Evolutionary conservation across 495 filamentous ascomycete species (phyloP), one percentile per base, ranked within the genome.

Genomic region (Xylaria bambusicola): DNA sequence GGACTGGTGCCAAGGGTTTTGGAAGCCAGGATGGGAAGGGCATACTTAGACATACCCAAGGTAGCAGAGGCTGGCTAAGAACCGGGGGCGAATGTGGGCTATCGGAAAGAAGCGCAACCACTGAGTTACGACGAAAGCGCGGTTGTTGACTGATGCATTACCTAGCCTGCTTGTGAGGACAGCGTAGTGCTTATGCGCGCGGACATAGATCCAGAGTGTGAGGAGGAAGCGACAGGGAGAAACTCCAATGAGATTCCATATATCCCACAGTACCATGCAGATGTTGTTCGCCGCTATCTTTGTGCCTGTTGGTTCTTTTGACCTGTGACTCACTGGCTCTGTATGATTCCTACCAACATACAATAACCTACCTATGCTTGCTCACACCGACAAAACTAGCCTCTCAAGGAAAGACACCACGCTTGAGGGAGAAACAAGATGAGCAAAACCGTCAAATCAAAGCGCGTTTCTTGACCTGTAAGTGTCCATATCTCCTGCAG

Each of bases 231-330:
- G 33, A 17, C 18, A 53, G 23, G 24, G 24, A 44, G 17, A 42
- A 20, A 54, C 35, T 44, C 52, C 52, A 54, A 54, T 54, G 38
- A 54, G 40, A 54, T 44, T 23, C 41, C 36, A 54, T 54, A 33
- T 33, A 5, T 5, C 29, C 29, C 10, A 33, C 10, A 5, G 31
- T 42, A 29, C 45, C 18, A 54, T 44, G 52, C 38, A 10, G 18
- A 47, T 47, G 45, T 24, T 17, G 12, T 44, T 31, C 10, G 52
- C 52, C 38, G 52, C 52, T 17, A 33, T 44, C 20, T n/a, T 54
- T 44, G 24, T 44, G 24, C 52, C 52, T 54, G 52, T 54, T 44
- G 24, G 52, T 33, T 44, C 10, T 31, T 44, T 27, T 4, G 6
- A 27, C 52, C 35, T 29, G 52, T 54, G 52, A 54, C 38, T 54